Base-by-base conservation (phyloP, 768 basidiomycete species). In the Mycena crocata region DNA sequence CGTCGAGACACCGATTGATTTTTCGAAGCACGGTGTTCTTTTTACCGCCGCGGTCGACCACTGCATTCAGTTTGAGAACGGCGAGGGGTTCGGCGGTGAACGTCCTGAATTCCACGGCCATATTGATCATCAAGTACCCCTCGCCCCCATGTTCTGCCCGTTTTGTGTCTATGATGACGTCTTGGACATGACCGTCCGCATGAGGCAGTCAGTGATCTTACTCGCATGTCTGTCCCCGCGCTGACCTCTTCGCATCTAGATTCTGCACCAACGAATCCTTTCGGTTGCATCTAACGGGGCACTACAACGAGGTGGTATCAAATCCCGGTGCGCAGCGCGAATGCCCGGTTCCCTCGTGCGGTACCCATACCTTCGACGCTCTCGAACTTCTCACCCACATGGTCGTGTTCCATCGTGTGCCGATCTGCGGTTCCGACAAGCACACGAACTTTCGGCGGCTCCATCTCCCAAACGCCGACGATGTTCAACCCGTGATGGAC, bases 21-120 rank as follows among this genome's bases (percentile, higher is more conserved):
- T 60, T 14, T 17, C 14, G 1, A 3, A 30, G 3, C 45, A 39
- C 48, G 37, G 39, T 8, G 32, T 58, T 3, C 5, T 40, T 13
- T 40, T 51, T 9, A 40, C 21, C 9, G 5, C 57, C 23, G 37
- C 2, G 2, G 35, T 37, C 15, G 40, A 40, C 34, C 30, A 59
- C 34, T 13, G 13, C 37, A 17, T 60, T 5, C 24, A 60, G 10
- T 66, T 60, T 34, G 64, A 58, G 15, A 30, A 58, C 32, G 64
- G 64, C 1, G 14, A 35, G 3, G 48, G 57, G 4, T 58, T 52
- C 28, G 57, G 32, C 13, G 57, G 64, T 3, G 31, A 3, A 7
- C 34, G 48, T 8, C 64, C 64, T 17, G 49, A 65, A 23, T 57
- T 57, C n/a, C 64, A 65, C 31, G 64, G 64, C 0, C 37, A 65